Conservation (phyloP, 2,329 filamentous ascomycete species). For the Botrytis squamosa region DNA sequence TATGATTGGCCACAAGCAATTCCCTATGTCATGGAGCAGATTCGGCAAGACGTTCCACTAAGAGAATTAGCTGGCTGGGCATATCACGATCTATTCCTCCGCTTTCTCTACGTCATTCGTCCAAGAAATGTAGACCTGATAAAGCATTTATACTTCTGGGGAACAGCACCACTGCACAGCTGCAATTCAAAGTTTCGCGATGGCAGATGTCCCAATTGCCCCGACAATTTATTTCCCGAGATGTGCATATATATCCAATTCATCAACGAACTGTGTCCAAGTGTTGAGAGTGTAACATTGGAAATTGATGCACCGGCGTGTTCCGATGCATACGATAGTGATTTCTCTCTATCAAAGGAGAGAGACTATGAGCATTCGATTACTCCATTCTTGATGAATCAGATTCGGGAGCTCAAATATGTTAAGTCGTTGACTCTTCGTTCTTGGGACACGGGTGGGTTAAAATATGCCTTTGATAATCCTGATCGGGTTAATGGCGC, state of each 20-base stretch:
- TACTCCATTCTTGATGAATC: neutral
- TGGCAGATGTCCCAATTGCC: neutral
- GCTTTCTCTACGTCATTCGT: slow-evolving; percentile 25
- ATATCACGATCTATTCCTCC: slow-evolving; percentile 24
- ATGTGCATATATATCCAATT: neutral
- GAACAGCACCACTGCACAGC: neutral
- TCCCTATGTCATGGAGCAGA: neutral
- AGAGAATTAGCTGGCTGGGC: slow-evolving; percentile 20
- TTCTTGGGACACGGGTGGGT: neutral
- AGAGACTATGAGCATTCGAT: neutral
- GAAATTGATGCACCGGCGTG: neutral
- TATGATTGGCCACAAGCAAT: neutral
- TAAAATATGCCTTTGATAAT: neutral
- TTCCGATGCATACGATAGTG: neutral
- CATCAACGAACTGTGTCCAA: neutral
- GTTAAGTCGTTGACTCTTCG: neutral
- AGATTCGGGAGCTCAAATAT: neutral
- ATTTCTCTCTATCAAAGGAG: neutral
- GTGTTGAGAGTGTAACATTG: neutral
- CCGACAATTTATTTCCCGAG: neutral
- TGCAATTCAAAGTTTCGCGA: neutral
- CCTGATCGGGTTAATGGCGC: neutral
- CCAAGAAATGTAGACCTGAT: slow-evolving; percentile 19
- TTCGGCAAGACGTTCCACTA: neutral
- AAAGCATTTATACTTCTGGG: neutral